Conservation (phyloP, 495 filamentous ascomycete species). For the Friedmanniomyces endolithicus region DNA sequence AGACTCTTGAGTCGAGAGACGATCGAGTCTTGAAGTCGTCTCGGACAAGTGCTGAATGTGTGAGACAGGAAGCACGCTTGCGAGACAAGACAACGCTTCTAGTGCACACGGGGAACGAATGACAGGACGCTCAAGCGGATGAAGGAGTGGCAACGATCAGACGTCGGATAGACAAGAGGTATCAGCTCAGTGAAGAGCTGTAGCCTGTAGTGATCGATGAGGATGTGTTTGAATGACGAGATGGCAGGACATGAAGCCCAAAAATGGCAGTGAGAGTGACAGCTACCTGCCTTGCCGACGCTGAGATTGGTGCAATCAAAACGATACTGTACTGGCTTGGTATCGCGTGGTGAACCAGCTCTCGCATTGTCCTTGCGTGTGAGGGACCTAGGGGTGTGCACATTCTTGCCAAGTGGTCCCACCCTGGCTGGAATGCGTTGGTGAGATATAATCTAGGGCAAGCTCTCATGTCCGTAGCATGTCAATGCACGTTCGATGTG, state of each 20-base stretch:
- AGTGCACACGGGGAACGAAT: neutral
- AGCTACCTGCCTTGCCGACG: neutral
- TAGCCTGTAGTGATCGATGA: neutral
- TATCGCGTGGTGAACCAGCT: conserved; percentile 2
- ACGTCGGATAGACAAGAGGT: neutral
- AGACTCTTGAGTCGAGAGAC: neutral
- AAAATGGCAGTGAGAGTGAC: neutral
- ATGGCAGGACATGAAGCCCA: neutral
- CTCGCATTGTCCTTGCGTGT: conserved; percentile 5
- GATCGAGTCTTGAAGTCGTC: neutral
- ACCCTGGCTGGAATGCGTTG: conserved; percentile 4
- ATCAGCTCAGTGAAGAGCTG: neutral
- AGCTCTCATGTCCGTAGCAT: neutral
- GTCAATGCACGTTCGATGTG: neutral
- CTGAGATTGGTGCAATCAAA: conserved; percentile 5
- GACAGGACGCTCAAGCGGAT: neutral
- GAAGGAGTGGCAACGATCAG: neutral
- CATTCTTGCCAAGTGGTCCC: neutral
- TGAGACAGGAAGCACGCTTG: neutral
- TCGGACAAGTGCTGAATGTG: neutral
- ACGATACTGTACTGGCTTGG: neutral
- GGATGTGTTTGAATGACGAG: neutral
- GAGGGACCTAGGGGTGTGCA: neutral
- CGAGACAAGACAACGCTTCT: neutral
- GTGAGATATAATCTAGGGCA: neutral